Conservation (phyloP, 768 basidiomycete species). For the Mycena metata region DNA sequence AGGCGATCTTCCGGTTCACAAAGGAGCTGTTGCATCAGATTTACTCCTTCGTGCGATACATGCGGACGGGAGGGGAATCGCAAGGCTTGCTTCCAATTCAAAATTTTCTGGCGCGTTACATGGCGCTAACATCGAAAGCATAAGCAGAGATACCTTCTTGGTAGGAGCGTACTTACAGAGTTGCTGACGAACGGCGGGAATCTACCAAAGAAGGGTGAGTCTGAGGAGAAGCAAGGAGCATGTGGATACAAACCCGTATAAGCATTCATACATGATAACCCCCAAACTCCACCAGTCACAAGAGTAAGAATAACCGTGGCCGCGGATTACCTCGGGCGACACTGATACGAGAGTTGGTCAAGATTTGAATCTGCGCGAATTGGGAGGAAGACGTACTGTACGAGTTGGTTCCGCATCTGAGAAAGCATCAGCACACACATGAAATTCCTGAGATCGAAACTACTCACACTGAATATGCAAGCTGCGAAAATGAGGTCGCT, state of each 20-base stretch:
- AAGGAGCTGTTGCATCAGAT: conserved; percentile 89
- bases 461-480: conserved; percentile 91
- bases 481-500: conserved; percentile 55
- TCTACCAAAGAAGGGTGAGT: conserved; percentile 54
- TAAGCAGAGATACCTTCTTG: conserved; percentile 30
- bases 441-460: conserved; percentile 32
- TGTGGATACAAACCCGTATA: conserved; percentile 80
- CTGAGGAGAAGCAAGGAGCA: conserved; percentile 28
- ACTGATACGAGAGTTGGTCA: conserved; percentile 58
- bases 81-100: conserved; percentile 93
- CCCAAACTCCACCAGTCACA: conserved; percentile 99
- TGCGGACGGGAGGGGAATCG: conserved; percentile 88
- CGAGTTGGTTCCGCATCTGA: conserved; percentile 86
- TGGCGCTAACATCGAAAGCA: conserved; percentile 71
- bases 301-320: conserved; percentile 92
- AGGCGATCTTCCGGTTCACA: conserved; percentile 97
- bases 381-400: conserved; percentile 72
- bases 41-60: conserved; percentile 89
- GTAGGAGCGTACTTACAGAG: conserved; percentile 68
- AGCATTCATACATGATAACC: conserved; percentile 95
- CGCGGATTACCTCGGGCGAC: conserved; percentile 92
- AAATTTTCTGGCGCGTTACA: conserved; percentile 95
- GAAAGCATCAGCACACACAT: conserved; percentile 41
- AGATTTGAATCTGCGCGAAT: conserved; percentile 40
- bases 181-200: conserved; percentile 97